Conservation (phyloP, 139 green algal genomes). For the Gonium pectorale region DNA sequence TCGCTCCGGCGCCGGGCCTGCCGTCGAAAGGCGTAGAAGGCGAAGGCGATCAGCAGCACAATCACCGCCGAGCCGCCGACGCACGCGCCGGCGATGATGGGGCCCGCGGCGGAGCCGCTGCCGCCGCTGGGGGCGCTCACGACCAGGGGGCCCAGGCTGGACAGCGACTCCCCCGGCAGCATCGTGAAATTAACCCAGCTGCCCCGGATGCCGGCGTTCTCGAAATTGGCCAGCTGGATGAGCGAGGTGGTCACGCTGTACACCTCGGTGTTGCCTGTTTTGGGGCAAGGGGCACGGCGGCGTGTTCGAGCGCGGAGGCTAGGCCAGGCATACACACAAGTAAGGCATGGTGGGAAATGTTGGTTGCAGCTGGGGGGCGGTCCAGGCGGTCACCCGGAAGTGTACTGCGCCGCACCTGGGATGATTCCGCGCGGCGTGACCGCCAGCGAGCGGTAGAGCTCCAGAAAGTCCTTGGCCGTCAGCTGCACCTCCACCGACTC, state of each 20-base stretch:
- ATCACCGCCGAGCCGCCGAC: background rate
- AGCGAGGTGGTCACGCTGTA: background rate
- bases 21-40: too few species aligned
- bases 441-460: background rate
- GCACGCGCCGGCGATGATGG: background rate
- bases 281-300: too few species aligned
- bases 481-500: constrained; percentile 1
- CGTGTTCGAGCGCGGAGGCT: too few species aligned
- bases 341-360: too few species aligned
- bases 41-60: background rate
- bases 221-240: constrained; percentile 21
- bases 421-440: background rate
- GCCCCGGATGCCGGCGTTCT: background rate
- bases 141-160: too few species aligned
- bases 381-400: too few species aligned
- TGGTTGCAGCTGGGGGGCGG: too few species aligned
- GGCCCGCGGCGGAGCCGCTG: background rate
- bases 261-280: too few species aligned
- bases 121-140: too few species aligned
- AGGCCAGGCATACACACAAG: too few species aligned
- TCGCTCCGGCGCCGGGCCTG: too few species aligned
- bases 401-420: background rate
- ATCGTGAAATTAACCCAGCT: constrained; percentile 36
- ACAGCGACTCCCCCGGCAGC: background rate
- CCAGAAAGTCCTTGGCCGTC: background rate